Conservation (phyloP, 2,329 filamentous ascomycete genomes). For the Aspergillus sp. region DNA sequence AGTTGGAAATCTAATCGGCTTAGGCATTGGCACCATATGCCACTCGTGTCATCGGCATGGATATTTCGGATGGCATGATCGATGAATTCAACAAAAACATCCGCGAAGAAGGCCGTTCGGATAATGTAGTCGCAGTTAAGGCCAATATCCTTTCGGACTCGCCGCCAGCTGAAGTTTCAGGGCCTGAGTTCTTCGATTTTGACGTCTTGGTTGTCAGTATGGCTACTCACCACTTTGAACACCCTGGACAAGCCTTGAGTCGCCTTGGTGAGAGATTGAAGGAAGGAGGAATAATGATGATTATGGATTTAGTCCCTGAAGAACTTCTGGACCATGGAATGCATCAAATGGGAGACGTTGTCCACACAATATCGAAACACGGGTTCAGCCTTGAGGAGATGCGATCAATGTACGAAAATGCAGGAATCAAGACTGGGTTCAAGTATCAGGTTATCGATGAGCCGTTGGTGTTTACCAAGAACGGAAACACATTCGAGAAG, state of each 20-base stretch:
- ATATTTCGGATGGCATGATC: conserved; percentile 71
- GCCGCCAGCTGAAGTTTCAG: conserved; percentile 57
- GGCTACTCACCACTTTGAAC: conserved; percentile 67
- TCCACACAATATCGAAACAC: conserved; percentile 61
- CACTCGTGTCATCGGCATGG: conserved; percentile 65
- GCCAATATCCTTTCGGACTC: conserved; percentile 59
- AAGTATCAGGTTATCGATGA: conserved; percentile 55
- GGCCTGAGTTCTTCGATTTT: conserved; percentile 65
- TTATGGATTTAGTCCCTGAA: conserved; percentile 67
- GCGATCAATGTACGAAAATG: conserved; percentile 61
- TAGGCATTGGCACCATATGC: conserved; percentile 61
- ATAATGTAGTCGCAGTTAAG: conserved; percentile 57
- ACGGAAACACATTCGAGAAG: conserved; percentile 25
- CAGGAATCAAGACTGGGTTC: conserved; percentile 61
- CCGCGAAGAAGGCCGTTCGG: conserved; percentile 48
- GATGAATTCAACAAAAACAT: conserved; percentile 64
- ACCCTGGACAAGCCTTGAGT: conserved; percentile 60
- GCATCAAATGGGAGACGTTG: conserved; percentile 30
- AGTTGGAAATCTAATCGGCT: conserved; percentile 2
- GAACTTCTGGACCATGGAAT: conserved; percentile 25
- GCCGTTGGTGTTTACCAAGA: conserved; percentile 47
- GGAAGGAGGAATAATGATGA: conserved; percentile 65
- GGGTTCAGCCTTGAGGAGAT: conserved; percentile 66
- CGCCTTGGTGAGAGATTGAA: conserved; percentile 62
- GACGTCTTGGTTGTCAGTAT: conserved; percentile 65